Evolutionary conservation across 2,329 filamentous ascomycete genomes (phyloP).

Genomic region (Trichoderma oligosporum): DNA sequence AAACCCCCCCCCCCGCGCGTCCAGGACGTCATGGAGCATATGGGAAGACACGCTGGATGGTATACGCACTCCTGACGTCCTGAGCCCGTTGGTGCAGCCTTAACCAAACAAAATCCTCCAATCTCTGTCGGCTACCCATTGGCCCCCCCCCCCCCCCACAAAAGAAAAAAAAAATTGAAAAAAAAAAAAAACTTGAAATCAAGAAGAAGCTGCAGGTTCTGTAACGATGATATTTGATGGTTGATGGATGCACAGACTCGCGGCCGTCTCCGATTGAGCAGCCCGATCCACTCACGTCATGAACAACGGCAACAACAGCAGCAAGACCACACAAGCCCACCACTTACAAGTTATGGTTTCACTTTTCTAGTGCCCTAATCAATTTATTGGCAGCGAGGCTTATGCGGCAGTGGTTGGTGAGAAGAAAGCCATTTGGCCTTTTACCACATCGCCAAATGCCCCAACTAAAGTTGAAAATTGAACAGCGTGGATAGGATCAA

Average conservation of each 20-base stretch:
- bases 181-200: not conserved
- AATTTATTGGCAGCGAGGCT: not conserved
- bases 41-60: not conserved
- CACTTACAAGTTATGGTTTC: not conserved
- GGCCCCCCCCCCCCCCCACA: conserved; percentile 1
- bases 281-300: conserved; percentile 18
- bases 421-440: no score
- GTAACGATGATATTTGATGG: not conserved
- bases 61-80: not conserved
- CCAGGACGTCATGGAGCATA: conserved; percentile 14
- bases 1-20: not conserved
- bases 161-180: not conserved
- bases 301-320: conserved; percentile 13
- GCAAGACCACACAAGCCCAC: not conserved
- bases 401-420: not conserved
- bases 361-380: not conserved
- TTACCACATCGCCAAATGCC: no score
- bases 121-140: not conserved
- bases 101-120: not conserved
- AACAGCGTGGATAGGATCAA: no score
- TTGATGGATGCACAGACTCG: not conserved
- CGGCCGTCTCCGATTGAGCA: conserved; percentile 11
- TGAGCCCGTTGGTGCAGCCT: not conserved
- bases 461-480: no score
- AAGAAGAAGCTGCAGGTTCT: not conserved